Base-by-base conservation (phyloP, 176 grass and related monocot species). In the Triticum monococcum region DNA sequence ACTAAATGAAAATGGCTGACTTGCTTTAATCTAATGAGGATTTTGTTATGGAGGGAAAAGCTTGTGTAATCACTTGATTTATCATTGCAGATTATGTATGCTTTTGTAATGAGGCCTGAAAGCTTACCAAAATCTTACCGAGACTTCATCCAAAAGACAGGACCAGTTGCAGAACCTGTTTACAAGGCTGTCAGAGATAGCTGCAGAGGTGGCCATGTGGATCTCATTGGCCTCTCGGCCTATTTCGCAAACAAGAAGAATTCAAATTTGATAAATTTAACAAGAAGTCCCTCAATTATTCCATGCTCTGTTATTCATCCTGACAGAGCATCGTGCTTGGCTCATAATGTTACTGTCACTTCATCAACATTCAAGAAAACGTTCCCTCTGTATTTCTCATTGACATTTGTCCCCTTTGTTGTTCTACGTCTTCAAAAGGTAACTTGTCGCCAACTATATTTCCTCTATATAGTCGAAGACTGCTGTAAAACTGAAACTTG, bases 71-170 rank as follows among this genome's bases (percentile, higher is more conserved):
- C 23, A 87, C n/a, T 22, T 68, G 64, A 16, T 72, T 77, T 92
- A n/a, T 37, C 23, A 82, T 95, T 88, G 45, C 87, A 99, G 97
- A 92, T 99, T 78, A 99, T 99, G 97, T 99, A 99, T 91, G 83
- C 94, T 75, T 99, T 99, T 83, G 92, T 99, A 48, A 99, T 99
- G 97, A 84, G 97, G 78, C 97, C 97, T 74, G 97, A 99, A 80
- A 96, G 92, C 92, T 91, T 99, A 83, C 97, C 97, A 56, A 99
- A 99, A 91, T 91, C 97, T 1, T 99, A 99, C 77, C 90, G 91
- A 88, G 94, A 99, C 80, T 99, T 99, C 78, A 99, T 99, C 89
- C 97, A 91, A 77, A 99, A 96, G 85, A 96, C 97, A 60, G 97
- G 97, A 68, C 97, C 97, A 72, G 97, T 96, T 72, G 94, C 90